Conservation (phyloP, 139 green algal genomes). For the Chlamydomonas incerta region DNA sequence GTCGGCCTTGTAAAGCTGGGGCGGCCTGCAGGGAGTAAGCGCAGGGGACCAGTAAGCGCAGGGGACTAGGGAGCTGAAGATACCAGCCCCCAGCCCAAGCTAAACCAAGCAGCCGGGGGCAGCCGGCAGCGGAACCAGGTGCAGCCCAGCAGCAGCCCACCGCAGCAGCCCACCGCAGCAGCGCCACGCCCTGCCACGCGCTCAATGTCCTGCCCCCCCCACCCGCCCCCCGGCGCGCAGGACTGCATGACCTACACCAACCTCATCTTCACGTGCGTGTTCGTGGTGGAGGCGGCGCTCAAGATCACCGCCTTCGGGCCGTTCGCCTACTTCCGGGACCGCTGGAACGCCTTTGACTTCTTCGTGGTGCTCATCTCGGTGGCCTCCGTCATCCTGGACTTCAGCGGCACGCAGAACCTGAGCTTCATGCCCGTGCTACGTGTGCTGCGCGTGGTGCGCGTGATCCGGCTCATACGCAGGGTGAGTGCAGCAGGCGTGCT, state of each 20-base stretch:
- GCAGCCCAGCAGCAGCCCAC: no score
- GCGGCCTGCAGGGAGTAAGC: no score
- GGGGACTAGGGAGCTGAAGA: no score
- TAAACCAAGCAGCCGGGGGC: no score
- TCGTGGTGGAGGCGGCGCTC: constrained; percentile 70
- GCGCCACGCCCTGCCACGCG: no score
- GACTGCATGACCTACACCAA: constrained; percentile 48
- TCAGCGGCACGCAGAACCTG: constrained; percentile 46
- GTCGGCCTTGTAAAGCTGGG: not conserved
- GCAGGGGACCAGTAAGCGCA: no score
- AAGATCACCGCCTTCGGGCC: constrained; percentile 61
- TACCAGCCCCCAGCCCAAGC: no score
- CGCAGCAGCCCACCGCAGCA: no score
- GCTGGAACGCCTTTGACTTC: constrained; percentile 83
- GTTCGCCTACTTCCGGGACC: constrained; percentile 45
- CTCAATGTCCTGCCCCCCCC: no score
- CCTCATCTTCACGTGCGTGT: constrained; percentile 67
- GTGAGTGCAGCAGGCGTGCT: no score
- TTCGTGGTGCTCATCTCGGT: constrained; percentile 66
- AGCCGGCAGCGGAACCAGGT: no score
- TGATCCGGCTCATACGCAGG: constrained; percentile 73
- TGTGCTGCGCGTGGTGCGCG: constrained; percentile 74
- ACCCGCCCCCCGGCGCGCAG: not conserved
- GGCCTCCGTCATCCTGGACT: constrained; percentile 56
- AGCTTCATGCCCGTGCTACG: constrained; percentile 71